Evolutionary conservation across 2,329 filamentous ascomycete genomes (phyloP), one percentile per base, ranked within the genome.

Genomic region (Amesomyces nigricolor): DNA sequence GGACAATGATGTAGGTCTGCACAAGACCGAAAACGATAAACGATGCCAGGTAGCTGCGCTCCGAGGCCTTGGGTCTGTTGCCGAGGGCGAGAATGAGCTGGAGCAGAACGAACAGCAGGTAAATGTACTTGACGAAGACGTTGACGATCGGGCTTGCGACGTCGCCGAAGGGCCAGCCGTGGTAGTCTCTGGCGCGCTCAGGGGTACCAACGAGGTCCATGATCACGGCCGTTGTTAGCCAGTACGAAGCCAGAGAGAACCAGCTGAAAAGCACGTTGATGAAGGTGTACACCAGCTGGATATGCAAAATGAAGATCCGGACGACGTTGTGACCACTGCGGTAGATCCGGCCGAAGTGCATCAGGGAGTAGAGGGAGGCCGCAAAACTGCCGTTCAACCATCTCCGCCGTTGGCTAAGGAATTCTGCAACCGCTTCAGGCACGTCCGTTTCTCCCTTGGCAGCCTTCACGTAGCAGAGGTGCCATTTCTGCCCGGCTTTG

Each of bases 361-460:
- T 96, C 62, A 97, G 81, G 22, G 94, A 89, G 78, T 99, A 99
- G 70, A 99, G 85, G 72, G 89, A 90, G 71, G 94, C 94, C 54
- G 94, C 94, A 68, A 99, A 99, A 2, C 94, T 97, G 80, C 94
- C 94, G 81, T 99, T 99, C 65, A 99, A 78, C 94, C 94, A 99
- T 79, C 94, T 87, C 79, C 94, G 87, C 80, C 94, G 90, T 75
- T 99, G 94, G 62, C 88, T 87, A 76, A 99, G 97, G 74, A 99
- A 97, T 72, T 99, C 94, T 29, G 94, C 79, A 58, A 91, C 92
- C 72, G 91, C 92, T 77, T 99, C 94, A 46, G 94, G 94, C 64
- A 99, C 94, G 75, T 99, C 94, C 19, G 94, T 99, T 75, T 99
- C 94, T 74, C 89, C 94, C 84, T 96, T 97, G 71, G 94, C 95